Base-by-base conservation (phyloP, 495 filamentous ascomycete genomes). In the Penicillium macrosclerotiorum region DNA sequence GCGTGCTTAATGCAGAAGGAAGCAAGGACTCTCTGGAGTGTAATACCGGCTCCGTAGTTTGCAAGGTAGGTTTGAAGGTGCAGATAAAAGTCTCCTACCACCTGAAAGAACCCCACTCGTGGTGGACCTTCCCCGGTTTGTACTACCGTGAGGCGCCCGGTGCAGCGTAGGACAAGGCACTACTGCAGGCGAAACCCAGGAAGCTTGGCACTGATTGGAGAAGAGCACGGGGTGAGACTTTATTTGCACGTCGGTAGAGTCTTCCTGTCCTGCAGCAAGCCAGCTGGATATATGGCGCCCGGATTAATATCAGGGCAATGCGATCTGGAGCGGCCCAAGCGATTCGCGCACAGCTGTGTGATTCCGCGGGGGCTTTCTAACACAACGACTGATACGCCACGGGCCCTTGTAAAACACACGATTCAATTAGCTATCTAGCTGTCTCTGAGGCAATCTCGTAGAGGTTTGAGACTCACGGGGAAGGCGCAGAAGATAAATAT, bases 141-240 rank as follows among this genome's bases (percentile, higher is more conserved):
- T 55, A 54, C 33, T 36, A 53, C 55, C 25, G 33, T 39, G 37
- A 39, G 29, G 31, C 42, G 31, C 25, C 30, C 34, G 43, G 45
- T 46, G 53, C 53, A 51, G 37, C 29, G 45, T 24, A 13, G 23
- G 35, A 49, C 45, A 46, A 39, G 33, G 27, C 35, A 26, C 47
- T 45, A 46, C 41, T 53, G 31, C 49, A 57, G 9, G 45, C 17
- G 31, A 50, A 29, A 41, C 8, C 41, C 29, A 24, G 38, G 32
- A 8, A 9, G 17, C 14, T 12, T 13, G 14, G 22, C 24, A 32
- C 31, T 37, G 42, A 55, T 51, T 51, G 47, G 45, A 5, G 20
- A 16, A 37, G 8, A 8, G 29, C 7, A n/a, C n/a, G n/a, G n/a
- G n/a, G n/a, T 1, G 26, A 19, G 11, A 36, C 27, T 22, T 20